Base-by-base conservation (phyloP, 352 stramenopile species). In the Phytophthora pseudosyringae region DNA sequence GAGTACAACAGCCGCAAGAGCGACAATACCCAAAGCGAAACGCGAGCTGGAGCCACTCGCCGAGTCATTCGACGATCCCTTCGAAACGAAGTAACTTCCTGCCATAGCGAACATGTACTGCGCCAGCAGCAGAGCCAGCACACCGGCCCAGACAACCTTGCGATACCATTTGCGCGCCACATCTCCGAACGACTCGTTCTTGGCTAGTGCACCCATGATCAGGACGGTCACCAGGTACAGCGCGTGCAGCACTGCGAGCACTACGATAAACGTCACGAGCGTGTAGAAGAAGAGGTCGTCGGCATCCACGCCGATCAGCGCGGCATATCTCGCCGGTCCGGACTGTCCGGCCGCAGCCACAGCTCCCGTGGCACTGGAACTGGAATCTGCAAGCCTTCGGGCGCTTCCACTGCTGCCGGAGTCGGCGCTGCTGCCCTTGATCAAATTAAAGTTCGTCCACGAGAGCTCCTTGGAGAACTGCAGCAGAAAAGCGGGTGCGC, bases 21-120 rank as follows among this genome's bases (percentile, higher is more conserved):
- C 69, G 10, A 81, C 55, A 18, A 86, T 78, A 10, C 73, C 86
- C 13, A 87, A 38, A 8, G 66, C 59, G 38, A 77, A 89, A 4
- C 83, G 71, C 29, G 60, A 73, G 10, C 74, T 69, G 2, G 71
- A 74, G 25, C 64, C 55, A 25, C 61, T 73, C 7, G 59, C 64
- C 3, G 71, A 71, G 28, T 78, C 78, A 35, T 54, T 57, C 26
- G 76, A 69, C 13, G 57, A 59, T 54, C 53, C 67, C 32, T 65
- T 18, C 54, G 88, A 92, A 21, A 92, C 72, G 38, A 90, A 86
- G 56, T 83, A 94, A 58, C 80, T 89, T 15, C 88, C 86, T 5
- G 83, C 77, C 88, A 96, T 96, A 3, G 81, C 78, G 45, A 96
- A 88, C 66, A 92, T 96, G 76, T 96, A 96, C 67, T 94, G 83